Percentiles rank a stretch among this genome's conserved stretches.
phyloP scores from a whole-genome alignment of 2,329 filamentous ascomycete genomes.

The Alternaria arborescens region DNA sequence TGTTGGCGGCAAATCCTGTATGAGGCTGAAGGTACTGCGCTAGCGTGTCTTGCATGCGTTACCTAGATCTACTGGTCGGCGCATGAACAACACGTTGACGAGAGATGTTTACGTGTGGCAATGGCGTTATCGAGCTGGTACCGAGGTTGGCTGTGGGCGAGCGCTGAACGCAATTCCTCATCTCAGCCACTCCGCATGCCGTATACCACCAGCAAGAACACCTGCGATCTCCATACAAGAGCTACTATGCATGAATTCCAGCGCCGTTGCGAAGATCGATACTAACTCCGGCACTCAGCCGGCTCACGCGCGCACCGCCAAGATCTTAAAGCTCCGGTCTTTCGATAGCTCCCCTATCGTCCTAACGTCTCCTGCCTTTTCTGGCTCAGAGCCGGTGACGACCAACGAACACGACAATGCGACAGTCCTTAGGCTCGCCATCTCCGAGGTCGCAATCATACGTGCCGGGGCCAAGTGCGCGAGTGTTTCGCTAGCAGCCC shows the following conservation, averaged over 20 bases:
- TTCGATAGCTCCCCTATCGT: slow-evolving; percentile 3
- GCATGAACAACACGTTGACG: background rate
- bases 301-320: slow-evolving; percentile 11
- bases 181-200: slow-evolving; percentile 1
- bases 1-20: background rate
- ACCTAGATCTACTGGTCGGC: background rate
- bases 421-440: background rate
- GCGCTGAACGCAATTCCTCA: background rate
- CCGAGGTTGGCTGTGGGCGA: background rate
- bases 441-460: slow-evolving; percentile 7
- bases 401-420: background rate
- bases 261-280: slow-evolving; percentile 11
- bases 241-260: background rate
- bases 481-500: slow-evolving; percentile 4
- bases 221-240: slow-evolving; percentile 2
- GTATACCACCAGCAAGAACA: background rate
- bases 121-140: slow-evolving; percentile 1
- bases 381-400: slow-evolving; percentile 8
- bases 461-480: slow-evolving; percentile 6
- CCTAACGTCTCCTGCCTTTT: slow-evolving; percentile 16
- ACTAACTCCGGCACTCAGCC: slow-evolving; percentile 1
- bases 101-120: slow-evolving; percentile 6
- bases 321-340: slow-evolving; percentile 7
- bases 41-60: background rate
- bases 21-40: background rate